A percentile compares a stretch with the other conserved stretches of the same genome.
phyloP scores from a whole-genome alignment of 768 basidiomycete species.

The Suillus bovinus region DNA sequence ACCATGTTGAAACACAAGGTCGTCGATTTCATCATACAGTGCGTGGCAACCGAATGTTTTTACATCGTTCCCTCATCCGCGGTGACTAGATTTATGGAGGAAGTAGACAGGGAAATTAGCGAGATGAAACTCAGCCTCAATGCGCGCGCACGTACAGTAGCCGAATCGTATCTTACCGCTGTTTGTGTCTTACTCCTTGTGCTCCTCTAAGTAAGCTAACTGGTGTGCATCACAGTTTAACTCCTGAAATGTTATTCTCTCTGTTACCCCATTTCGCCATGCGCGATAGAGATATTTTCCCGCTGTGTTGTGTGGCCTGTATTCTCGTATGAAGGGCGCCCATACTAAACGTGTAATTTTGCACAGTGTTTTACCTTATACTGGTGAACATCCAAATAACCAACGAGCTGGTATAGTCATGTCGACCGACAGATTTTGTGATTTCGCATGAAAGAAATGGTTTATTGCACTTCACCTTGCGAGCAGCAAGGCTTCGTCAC shows the following conservation, averaged over 20 bases:
- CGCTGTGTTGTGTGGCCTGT: neutral
- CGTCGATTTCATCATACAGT: slow-evolving; percentile 99
- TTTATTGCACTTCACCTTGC: neutral
- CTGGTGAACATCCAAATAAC: neutral
- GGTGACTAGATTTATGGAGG: slow-evolving; percentile 86
- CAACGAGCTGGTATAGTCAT: neutral
- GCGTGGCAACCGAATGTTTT: slow-evolving; percentile 30
- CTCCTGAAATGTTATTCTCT: slow-evolving; percentile 17
- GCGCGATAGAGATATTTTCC: neutral
- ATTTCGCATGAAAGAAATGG: neutral
- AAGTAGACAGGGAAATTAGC: slow-evolving; percentile 98
- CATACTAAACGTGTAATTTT: neutral
- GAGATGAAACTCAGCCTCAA: slow-evolving; percentile 99
- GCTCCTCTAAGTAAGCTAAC: neutral
- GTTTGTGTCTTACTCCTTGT: slow-evolving; percentile 45
- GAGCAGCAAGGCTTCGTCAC: neutral
- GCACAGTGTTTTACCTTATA: neutral
- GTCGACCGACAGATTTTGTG: neutral
- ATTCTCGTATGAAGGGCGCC: neutral
- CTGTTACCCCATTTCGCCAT: neutral
- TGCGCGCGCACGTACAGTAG: slow-evolving; percentile 93
- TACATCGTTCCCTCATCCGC: slow-evolving; percentile 5
- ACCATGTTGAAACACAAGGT: slow-evolving; percentile 99
- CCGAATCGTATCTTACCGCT: slow-evolving; percentile 93
- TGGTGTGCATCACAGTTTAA: slow-evolving; percentile 21